Conservation (phyloP, 441 rosid species). For the Jatropha podagrica region DNA sequence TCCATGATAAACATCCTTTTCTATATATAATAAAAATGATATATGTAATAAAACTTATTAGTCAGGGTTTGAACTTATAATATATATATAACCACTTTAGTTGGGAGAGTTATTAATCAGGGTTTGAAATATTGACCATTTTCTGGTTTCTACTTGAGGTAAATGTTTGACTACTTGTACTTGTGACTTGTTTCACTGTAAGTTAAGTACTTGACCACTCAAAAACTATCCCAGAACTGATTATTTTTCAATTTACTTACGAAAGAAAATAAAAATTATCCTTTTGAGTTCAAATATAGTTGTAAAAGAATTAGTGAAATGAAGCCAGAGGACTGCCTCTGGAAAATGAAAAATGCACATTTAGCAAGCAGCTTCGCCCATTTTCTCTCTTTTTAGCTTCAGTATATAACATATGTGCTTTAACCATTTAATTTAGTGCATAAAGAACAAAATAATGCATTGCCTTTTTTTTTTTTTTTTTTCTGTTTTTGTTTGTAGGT, state of each 20-base stretch:
- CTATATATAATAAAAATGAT: no score
- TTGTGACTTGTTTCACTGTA: no score
- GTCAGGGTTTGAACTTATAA: no score
- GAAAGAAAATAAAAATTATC: background rate
- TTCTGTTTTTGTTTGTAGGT: slow-evolving; percentile 40
- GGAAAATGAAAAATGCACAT: background rate
- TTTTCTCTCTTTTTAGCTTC: background rate
- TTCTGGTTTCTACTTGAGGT: no score
- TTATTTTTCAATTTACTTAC: background rate
- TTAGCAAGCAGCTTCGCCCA: background rate
- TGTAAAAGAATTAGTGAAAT: background rate
- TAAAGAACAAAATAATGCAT: background rate
- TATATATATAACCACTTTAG: no score
- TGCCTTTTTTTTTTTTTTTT: background rate
- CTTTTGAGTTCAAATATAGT: background rate
- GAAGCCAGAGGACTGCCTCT: background rate
- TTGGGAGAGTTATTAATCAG: no score
- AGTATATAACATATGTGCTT: background rate
- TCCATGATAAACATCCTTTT: no score
- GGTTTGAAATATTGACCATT: no score
- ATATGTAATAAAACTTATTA: no score
- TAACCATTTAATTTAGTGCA: background rate
- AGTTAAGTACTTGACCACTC: no score
- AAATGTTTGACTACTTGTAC: no score
- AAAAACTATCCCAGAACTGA: no score